Percentiles rank a stretch among this genome's conserved stretches.
Evolutionary conservation across 2,329 filamentous ascomycete genomes (phyloP).

Genomic region (Fusarium nisikadoi): DNA sequence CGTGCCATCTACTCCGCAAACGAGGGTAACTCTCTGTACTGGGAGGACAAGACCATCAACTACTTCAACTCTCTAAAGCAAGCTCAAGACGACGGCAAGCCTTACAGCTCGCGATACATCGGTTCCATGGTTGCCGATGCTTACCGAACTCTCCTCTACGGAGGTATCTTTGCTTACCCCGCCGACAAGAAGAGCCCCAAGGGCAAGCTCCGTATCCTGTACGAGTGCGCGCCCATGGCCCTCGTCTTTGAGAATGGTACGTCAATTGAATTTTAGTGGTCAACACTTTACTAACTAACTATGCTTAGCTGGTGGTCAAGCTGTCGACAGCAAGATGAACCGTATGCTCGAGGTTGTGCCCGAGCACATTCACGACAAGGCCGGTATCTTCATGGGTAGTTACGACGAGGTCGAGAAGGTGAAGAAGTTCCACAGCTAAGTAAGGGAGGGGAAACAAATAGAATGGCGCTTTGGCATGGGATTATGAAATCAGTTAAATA

Average conservation of each 20-base stretch:
- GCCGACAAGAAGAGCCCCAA: conserved; percentile 98
- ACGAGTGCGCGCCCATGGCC: conserved; percentile 99
- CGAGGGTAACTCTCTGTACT: conserved; percentile 97
- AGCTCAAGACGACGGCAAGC: conserved; percentile 79
- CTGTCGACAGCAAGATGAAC: conserved; percentile 89
- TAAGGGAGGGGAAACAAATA: conserved; percentile 19
- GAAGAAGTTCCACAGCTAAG: conserved; percentile 75
- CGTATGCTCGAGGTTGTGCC: conserved; percentile 91
- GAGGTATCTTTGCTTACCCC: conserved; percentile 96
- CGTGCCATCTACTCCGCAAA: conserved; percentile 97
- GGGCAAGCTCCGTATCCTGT: conserved; percentile 96
- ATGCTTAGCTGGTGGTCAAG: conserved; percentile 83
- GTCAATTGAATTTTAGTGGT: conserved; percentile 45
- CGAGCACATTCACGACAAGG: conserved; percentile 92
- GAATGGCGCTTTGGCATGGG: conserved; percentile 19
- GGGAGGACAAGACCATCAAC: conserved; percentile 85
- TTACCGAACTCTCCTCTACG: conserved; percentile 94
- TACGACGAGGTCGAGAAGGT: conserved; percentile 97
- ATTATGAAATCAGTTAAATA: conserved; percentile 37
- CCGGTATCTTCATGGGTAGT: conserved; percentile 96
- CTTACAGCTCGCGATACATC: conserved; percentile 95
- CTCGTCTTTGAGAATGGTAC: conserved; percentile 98
- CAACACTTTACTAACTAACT: conserved; percentile 49
- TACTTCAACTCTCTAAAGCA: conserved; percentile 93
- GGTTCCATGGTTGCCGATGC: conserved; percentile 98